These are phyloP conservation scores for Themeda triandra DNA, from an alignment of 176 grass and related monocot genomes.

Conservation along the genomic window DNA sequence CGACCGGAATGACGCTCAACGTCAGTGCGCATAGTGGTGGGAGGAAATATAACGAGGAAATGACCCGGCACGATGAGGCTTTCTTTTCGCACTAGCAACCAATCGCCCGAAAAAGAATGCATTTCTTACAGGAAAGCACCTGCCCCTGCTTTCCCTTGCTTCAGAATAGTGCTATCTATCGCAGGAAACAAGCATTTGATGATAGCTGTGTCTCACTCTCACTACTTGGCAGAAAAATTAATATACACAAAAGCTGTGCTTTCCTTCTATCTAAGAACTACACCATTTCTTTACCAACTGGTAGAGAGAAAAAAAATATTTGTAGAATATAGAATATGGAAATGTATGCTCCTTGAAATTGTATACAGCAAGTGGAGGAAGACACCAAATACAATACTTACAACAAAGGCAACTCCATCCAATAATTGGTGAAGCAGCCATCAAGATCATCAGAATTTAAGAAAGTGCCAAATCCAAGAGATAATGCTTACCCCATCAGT, in stretches of 20 bases:
- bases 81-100: conserved; percentile 34
- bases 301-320: neutral
- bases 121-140: conserved; percentile 35
- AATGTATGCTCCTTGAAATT: neutral
- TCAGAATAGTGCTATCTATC: conserved; percentile 33
- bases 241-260: no score
- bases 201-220: conserved; percentile 26
- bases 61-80: conserved; percentile 22
- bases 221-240: neutral
- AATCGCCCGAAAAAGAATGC: conserved; percentile 10
- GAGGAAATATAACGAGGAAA: conserved; percentile 21
- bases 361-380: conserved; percentile 19
- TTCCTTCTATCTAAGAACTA: neutral
- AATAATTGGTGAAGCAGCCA: conserved; percentile 39
- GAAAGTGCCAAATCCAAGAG: neutral
- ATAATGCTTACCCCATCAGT: neutral
- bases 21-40: conserved; percentile 27
- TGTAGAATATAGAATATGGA: neutral
- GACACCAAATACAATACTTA: neutral
- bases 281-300: neutral
- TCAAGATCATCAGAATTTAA: neutral
- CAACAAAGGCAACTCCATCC: neutral
- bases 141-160: conserved; percentile 33
- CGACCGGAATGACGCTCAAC: conserved; percentile 11
- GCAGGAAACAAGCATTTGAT: conserved; percentile 24